These are phyloP conservation scores for Holtermannia corniformis DNA, from an alignment of 768 basidiomycete species.

Conservation along the genomic window DNA sequence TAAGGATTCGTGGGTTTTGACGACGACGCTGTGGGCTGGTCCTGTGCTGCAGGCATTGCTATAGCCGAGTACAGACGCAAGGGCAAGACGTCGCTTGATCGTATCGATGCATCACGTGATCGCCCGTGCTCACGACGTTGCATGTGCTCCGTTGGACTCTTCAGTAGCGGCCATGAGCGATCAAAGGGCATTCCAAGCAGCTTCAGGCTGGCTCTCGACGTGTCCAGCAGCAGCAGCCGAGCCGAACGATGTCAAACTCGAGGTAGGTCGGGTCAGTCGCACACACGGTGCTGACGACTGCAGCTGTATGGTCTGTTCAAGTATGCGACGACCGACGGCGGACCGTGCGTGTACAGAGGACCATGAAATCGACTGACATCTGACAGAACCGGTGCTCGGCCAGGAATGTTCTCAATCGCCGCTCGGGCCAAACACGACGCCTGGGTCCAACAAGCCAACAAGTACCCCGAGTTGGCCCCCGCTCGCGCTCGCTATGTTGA, in stretches of 20 bases:
- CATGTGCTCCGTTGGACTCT: neutral
- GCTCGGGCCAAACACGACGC: slow-evolving; percentile 36
- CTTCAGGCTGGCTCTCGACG: slow-evolving; percentile 26
- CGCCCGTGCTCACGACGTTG: neutral
- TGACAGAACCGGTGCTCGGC: slow-evolving; percentile 25
- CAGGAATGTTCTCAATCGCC: slow-evolving; percentile 30
- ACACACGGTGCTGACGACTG: neutral
- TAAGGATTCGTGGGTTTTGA: neutral
- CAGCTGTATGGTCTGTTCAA: slow-evolving; percentile 39
- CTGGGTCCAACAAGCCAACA: slow-evolving; percentile 16
- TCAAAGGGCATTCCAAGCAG: slow-evolving; percentile 21
- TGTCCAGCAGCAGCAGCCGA: slow-evolving; percentile 31
- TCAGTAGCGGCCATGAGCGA: neutral
- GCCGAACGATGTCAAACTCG: slow-evolving; percentile 33
- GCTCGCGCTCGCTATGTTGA: slow-evolving; percentile 30
- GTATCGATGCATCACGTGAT: too few species aligned
- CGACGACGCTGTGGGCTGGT: neutral
- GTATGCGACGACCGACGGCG: slow-evolving; percentile 10
- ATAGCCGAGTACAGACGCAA: neutral
- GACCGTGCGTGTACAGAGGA: slow-evolving; percentile 40
- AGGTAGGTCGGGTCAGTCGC: slow-evolving; percentile 17
- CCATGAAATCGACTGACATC: neutral
- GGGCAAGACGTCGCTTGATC: neutral
- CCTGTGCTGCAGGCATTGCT: neutral
- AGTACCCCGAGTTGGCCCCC: slow-evolving; percentile 3